Base-by-base conservation (phyloP, 768 basidiomycete genomes). In the Galerina marginata region DNA sequence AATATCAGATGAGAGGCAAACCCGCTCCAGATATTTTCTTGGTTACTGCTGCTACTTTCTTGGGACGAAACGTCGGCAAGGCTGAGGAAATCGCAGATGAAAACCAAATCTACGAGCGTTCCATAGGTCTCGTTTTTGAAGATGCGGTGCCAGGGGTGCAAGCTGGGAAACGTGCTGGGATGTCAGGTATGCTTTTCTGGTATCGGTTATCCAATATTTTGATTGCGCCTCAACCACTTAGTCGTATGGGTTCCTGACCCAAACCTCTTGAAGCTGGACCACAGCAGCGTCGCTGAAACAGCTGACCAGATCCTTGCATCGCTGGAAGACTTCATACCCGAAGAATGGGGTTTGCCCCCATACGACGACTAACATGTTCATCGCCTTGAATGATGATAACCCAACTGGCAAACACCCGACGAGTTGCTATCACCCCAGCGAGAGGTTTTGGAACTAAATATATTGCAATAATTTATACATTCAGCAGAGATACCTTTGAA, bases 211-310 rank as follows among this genome's bases (percentile, higher is more conserved):
- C 42, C 38, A 39, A 26, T 39, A 16, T 46, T 20, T 48, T 36
- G n/a, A 51, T 40, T 29, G 51, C 44, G 52, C 49, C 26, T 51
- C 58, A 44, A 38, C 38, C 48, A 23, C 43, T 45, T 59, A 93
- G 93, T 93, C 36, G 79, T 93, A 2, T 96, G 93, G 93, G 85
- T 95, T 14, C 93, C 94, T 2, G 93, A 95, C 66, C 67, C 81
- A 6, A 86, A 89, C 57, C 76, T 95, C 6, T 71, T 89, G 38
- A 74, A 79, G 2, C 71, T 87, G 4, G 79, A 77, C n/a, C 75
- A 83, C 65, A 44, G 33, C 36, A 59, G 75, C 44, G 81, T 77
- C 10, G 66, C 74, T n/a, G 82, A 87, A 71, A 73, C 67, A 65
- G 81, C 90, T 10, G 87, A 93, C 65, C 80, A 85, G 66, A 81